Evolutionary conservation across 768 basidiomycete genomes (phyloP), one percentile per base, ranked within the genome.

Genomic region (Phallus indusiatus): DNA sequence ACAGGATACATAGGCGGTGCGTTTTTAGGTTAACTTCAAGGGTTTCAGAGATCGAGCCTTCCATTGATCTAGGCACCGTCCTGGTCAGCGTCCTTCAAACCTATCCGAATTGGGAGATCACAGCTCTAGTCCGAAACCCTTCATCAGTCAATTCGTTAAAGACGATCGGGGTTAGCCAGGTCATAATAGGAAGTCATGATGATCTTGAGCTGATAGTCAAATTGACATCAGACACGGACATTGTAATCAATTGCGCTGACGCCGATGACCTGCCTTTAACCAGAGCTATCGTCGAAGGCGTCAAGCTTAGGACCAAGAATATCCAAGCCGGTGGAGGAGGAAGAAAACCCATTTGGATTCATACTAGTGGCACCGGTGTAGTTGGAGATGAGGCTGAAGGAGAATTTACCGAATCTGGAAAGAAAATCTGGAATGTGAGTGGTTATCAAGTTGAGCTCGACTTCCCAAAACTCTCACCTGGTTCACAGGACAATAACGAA

Each of bases 231-330:
- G 35, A 20, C 7, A 52, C 59, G 28, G 67, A 68, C 42, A 58
- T 68, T 21, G 64, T 67, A 9, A 37, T 68, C 59, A 66, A 67
- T 56, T 37, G 55, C 16, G 67, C 67, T 3, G 67, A 68, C 59
- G 64, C 67, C 18, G 67, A 68, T 50, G 66, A 65, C 54, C 42
- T 67, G 5, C 56, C 49, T 10, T 59, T 68, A 17, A 60, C 64
- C 11, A 61, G 63, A 18, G 64, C 67, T 8, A 60, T 68, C 20
- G 52, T 68, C 20, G 53, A 50, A 11, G 67, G 67, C 17, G 54
- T 66, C 47, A 58, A 61, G 37, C 17, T 47, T 33, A 55, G 64
- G 17, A 47, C 46, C 9, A 33, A 37, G 17, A 54, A n/a, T 24
- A 59, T 47, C 35, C 62, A 36, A 21, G 49, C 36, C 28, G n/a